Evolutionary conservation across 805 yeast species (phyloP), one percentile per base, ranked within the genome.

Genomic region (Wickerhamiella azyma): DNA sequence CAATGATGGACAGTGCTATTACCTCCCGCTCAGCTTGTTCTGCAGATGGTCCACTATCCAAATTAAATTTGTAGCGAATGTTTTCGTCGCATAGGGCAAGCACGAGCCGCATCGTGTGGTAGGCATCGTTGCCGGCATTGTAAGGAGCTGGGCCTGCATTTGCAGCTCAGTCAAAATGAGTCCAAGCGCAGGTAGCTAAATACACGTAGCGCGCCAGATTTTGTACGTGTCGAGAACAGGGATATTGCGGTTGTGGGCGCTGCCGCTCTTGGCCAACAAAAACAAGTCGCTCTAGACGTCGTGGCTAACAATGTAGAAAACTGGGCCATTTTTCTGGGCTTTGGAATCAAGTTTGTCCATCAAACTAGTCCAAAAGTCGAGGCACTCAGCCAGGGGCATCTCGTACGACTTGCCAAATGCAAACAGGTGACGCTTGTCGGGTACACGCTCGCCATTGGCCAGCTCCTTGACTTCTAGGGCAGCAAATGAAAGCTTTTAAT

Each of bases 51-150:
- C 45, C 45, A 7, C 26, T 45, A n/a, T 45, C 48, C 5, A 37
- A 29, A 9, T 26, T 9, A 10, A 13, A 42, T 26, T 42, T 42
- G 17, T 28, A 24, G 9, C 55, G 45, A 9, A 44, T 44, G 8
- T 28, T 45, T 1, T 75, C 76, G 56, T 78, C 83, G 44, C 76
- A 66, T 47, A 76, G 55, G 32, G 68, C 66, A 55, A 77, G 50
- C 9, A 73, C 68, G 13, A 73, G 64, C 28, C 72, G 47, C 41
- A 79, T 58, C 0, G 86, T 80, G 52, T 69, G 77, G 54, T 77
- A 75, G 7, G 84, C 75, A 58, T 80, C 88, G 55, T 80, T 80
- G 2, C 79, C 83, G 1, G 82, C 86, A 57, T 80, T 80, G 57
- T 80, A 86, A 80, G 61, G 51, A 66, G 68, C 1, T 77, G 70